phyloP scores from a whole-genome alignment of 106 monocot genomes.

The Posidonia australis region DNA sequence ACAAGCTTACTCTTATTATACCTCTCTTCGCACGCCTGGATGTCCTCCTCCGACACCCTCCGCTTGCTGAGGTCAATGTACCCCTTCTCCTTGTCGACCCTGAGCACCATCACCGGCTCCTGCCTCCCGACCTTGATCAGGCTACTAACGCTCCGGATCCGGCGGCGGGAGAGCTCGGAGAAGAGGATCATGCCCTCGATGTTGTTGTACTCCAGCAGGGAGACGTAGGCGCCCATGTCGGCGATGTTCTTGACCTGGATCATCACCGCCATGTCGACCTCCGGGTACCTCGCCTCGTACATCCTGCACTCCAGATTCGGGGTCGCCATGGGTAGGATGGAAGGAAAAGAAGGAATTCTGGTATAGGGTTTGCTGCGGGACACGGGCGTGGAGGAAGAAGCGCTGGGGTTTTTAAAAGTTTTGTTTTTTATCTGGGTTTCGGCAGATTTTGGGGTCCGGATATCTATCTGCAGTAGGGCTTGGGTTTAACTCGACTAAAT shows the following conservation, averaged over 20 bases:
- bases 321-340: conserved; percentile 3
- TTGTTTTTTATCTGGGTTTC: too few species aligned
- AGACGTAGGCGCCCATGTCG: conserved; percentile 98
- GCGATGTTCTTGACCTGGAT: conserved; percentile 97
- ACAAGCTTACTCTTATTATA: conserved; percentile 95
- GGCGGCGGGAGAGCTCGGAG: conserved; percentile 95
- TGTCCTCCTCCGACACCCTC: conserved; percentile 93
- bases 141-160: conserved; percentile 76
- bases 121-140: conserved; percentile 93
- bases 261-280: conserved; percentile 97
- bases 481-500: too few species aligned
- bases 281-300: conserved; percentile 91
- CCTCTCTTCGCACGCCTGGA: conserved; percentile 72
- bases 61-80: conserved; percentile 96
- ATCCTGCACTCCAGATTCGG: conserved; percentile 89
- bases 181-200: conserved; percentile 99
- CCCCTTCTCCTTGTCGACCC: conserved; percentile 86
- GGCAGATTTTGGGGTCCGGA: too few species aligned
- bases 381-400: too few species aligned
- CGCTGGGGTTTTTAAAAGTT: too few species aligned
- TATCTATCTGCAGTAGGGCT: too few species aligned
- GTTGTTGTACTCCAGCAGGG: conserved; percentile 93
- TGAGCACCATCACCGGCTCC: conserved; percentile 93
- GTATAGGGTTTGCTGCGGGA: neutral
- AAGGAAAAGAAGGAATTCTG: neutral